Evolutionary conservation across 2,329 filamentous ascomycete genomes (phyloP).

Genomic region (Phaeosphaeria sp.): DNA sequence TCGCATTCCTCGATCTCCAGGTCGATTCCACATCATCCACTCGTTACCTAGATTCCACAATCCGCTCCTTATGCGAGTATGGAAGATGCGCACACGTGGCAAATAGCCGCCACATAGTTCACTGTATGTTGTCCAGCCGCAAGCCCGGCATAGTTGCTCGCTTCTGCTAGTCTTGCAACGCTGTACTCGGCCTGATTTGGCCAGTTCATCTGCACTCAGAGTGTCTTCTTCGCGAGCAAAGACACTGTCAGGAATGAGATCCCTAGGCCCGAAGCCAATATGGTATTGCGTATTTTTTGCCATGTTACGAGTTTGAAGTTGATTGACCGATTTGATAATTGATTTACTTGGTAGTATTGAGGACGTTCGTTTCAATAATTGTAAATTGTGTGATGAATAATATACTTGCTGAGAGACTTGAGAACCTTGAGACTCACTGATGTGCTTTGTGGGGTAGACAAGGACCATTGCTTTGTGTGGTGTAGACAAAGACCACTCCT

Average conservation of each 20-base stretch:
- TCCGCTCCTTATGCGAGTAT: too few species aligned
- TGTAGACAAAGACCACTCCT: too few species aligned
- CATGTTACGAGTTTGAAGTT: too few species aligned
- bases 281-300: neutral
- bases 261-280: neutral
- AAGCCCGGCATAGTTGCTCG: constrained; percentile 7
- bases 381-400: too few species aligned
- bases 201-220: neutral
- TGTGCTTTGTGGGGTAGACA: too few species aligned
- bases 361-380: too few species aligned
- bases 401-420: too few species aligned
- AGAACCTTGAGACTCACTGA: too few species aligned
- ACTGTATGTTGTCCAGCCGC: constrained; percentile 7
- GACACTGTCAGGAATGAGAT: neutral
- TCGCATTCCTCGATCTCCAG: neutral
- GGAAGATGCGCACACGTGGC: constrained; percentile 4
- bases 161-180: too few species aligned
- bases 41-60: constrained; percentile 9
- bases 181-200: neutral
- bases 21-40: constrained; percentile 10
- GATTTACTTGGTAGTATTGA: too few species aligned
- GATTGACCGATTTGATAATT: too few species aligned
- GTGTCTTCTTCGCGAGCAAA: neutral
- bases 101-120: constrained; percentile 4
- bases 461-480: too few species aligned